Base-by-base conservation (phyloP, 2,329 filamentous ascomycete genomes). In the Fusarium equiseti region DNA sequence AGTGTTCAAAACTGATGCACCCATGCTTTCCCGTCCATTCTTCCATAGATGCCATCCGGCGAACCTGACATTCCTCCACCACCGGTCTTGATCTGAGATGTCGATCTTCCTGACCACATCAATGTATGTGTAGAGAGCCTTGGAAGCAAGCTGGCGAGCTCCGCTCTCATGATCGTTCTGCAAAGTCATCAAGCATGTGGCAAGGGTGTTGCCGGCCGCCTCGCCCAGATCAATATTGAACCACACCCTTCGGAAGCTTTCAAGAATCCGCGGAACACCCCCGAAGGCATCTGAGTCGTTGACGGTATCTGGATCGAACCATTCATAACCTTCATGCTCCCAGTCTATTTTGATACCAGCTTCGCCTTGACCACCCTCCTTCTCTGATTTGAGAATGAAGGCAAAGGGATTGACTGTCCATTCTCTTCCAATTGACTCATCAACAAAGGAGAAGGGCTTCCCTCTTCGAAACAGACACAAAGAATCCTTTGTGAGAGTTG, bases 21-120 rank as follows among this genome's bases (percentile, higher is more conserved):
- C 86, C 89, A 92, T 92, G 75, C 86, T 89, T 67, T 89, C 88
- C n/a, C 89, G 84, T 0, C 89, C 88, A 57, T 90, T 89, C 73
- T 90, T 90, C 78, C 87, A 88, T 2, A 92, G 79, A 76, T 91
- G 87, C 86, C 90, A 92, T 4, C 85, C 87, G 4, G 82, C 83
- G 80, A 87, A 84, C 16, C 87, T 82, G n/a, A 86, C 76, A 29
- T 82, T 83, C 27, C 76, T 77, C 88, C 89, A 92, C 84, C 88
- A 89, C 9, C 76, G 77, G 1, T 83, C 77, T 73, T 58, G 4
- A 12, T 70, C 51, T 1, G 46, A 74, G 29, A 31, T 51, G 9
- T 78, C 76, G 40, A 83, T 78, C 50, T 76, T 73, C 8, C 68
- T 63, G 4, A 86, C 76, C 5, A 89, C 79, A 12, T 85, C 79